Base-by-base conservation (phyloP, 2,329 filamentous ascomycete genomes). In the Plectosphaerella sp. region DNA sequence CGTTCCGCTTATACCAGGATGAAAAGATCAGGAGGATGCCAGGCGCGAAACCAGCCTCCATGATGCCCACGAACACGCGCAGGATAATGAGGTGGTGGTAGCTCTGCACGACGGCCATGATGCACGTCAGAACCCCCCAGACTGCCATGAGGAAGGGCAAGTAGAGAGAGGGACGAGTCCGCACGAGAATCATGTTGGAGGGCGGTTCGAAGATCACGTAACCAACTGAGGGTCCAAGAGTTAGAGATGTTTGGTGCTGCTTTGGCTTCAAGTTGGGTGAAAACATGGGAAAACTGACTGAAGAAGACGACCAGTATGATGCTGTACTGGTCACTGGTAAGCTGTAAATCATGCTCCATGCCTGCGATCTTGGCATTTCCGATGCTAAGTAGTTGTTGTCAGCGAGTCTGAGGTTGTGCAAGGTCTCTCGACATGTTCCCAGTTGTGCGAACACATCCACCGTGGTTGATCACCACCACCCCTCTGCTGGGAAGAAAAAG, bases 221-320 rank as follows among this genome's bases (percentile, higher is more conserved):
- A 14, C 68, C 67, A 6, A 70, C 59, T 43, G 41, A 3, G 16
- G 10, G 41, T 18, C 11, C 41, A 16, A 20, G 11, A 22, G 41
- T 43, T 18, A 43, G 41, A 39, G 37, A 39, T 7, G 37, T 14
- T 11, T 7, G 35, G 11, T 12, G 35, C 22, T 22, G 22, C 22
- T 22, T 5, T 22, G 5, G 22, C 22, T 39, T 15, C 28, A 39
- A 9, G 37, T 14, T n/a, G 16, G 9, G 15, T 14, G 37, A 16
- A 18, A 16, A 43, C 22, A 22, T 11, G 41, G 7, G 4, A 33
- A 9, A 33, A 12, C 28, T 33, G 28, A 52, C 51, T 72, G 70
- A 89, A 89, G 71, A 89, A 89, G 56, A 89, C 76, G 10, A 65
- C 55, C 11, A 82, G 71, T 10, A 75, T 68, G n/a, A 80, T 72